Evolutionary conservation across 495 filamentous ascomycete genomes (phyloP), one percentile per base, ranked within the genome.

Genomic region (Bacidia gigantensis): DNA sequence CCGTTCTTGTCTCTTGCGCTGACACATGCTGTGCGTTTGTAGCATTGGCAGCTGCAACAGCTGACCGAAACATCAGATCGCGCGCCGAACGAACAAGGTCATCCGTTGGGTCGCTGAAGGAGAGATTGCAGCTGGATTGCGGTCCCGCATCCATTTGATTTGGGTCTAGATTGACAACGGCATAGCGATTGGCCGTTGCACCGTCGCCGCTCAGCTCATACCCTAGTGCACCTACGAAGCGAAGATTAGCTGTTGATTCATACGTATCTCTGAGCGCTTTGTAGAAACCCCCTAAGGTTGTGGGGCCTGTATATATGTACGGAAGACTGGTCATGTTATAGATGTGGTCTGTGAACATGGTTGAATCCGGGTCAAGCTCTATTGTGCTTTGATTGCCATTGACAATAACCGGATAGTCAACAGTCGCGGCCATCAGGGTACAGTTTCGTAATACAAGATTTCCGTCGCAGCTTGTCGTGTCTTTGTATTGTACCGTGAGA

Each of bases 31-130:
- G 47, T 17, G 41, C 9, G 12, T 32, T 52, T 38, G 41, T 14
- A 39, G 23, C 11, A n/a, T 57, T 56, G 5, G 55, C 17, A 23
- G 53, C 40, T 24, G 39, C 25, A 24, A 57, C 38, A 11, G 55
- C 55, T 25, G 55, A 14, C 40, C 55, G 55, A 44, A 57, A 57
- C 53, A 57, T 57, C 12, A 57, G 14, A 18, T 56, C 45, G 29
- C 46, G 25, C 18, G 43, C 24, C 14, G 55, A 23, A 12, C 22
- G 24, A 20, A 57, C 22, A 29, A 57, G 43, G 22, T 57, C 55
- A 3, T 47, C 24, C 2, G 55, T 56, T 11, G 55, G 55, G 44
- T 57, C 55, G 11, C 22, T 29, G 29, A 48, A 57, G 21, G 26
- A 17, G 18, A 56, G 25, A n/a, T 21, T 11, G 22, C 52, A 56